These are phyloP conservation scores for Physocladia obscura DNA, from an alignment of 192 early-diverging fungal species.

Conservation along the genomic window DNA sequence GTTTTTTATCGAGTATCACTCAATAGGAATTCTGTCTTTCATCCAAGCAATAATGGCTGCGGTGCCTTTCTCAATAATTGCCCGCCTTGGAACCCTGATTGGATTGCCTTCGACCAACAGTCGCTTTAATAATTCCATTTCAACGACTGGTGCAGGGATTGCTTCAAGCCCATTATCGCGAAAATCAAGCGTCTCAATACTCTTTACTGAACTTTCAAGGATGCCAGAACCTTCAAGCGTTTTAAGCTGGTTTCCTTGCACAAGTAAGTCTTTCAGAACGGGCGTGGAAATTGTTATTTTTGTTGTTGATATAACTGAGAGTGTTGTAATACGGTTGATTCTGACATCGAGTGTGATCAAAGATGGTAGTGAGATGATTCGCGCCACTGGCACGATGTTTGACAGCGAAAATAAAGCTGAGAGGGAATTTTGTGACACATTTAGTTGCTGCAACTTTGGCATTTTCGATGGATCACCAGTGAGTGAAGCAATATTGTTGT, in stretches of 20 bases:
- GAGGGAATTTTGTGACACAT: conserved; percentile 34
- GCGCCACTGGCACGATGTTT: background rate
- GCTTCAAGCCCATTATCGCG: conserved; percentile 39
- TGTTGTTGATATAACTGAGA: background rate
- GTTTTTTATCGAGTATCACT: too few relatives aligned
- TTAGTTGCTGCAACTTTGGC: conserved; percentile 18
- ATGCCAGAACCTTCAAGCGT: conserved; percentile 6
- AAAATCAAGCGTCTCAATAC: conserved; percentile 44
- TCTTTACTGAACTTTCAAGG: background rate
- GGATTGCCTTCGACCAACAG: conserved; percentile 46
- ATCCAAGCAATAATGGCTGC: conserved; percentile 32
- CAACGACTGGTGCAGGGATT: conserved; percentile 35
- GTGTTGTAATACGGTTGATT: conserved; percentile 17
- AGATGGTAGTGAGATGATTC: conserved; percentile 6
- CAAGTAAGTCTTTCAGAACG: conserved; percentile 26
- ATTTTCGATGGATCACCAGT: background rate
- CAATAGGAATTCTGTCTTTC: conserved; percentile 26
- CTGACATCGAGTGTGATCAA: conserved; percentile 30
- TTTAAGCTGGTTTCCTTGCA: conserved; percentile 5
- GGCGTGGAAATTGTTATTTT: background rate
- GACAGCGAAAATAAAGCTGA: background rate
- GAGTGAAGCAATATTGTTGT: conserved; percentile 33
- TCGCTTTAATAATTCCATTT: conserved; percentile 38
- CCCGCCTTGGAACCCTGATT: conserved; percentile 35
- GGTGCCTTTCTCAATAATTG: conserved; percentile 35